Evolutionary conservation across 2,329 filamentous ascomycete species (phyloP), one percentile per base, ranked within the genome.

Genomic region (Colletotrichum lentis): DNA sequence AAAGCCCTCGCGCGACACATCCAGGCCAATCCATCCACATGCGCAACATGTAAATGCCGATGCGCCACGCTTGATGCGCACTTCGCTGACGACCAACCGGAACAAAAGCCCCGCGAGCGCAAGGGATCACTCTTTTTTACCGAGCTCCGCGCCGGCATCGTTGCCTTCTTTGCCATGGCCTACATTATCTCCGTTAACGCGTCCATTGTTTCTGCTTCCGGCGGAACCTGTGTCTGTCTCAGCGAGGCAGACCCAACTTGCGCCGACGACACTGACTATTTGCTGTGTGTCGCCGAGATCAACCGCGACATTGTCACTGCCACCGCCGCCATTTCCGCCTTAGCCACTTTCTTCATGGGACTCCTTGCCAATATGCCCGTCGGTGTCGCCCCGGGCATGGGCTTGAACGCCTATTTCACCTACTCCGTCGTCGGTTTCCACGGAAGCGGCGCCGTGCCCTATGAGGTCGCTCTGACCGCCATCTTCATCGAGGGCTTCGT

Each of bases 401-500:
- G 93, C 31, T 78, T 96, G 63, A 97, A 97, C 75, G 93, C 93
- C 20, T 96, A 96, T 77, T 96, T 96, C 75, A 86, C 93, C 31
- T 96, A 91, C 76, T 91, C 88, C 18, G 74, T 72, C 37, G 93
- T 96, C 64, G 93, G 93, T 3, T 88, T 83, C 74, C 90, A 94
- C 76, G 93, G 93, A 50, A 85, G 83, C 24, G 92, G 92, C 2
- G 83, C 85, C 43, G 89, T 96, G 10, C 88, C 92, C 1, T 97
- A 92, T 76, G 78, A 86, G 61, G 85, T 94, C 49, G 93, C 93
- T 41, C 81, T 96, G 44, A 96, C 93, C 4, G 93, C 93, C 62
- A 93, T 96, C 72, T 96, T 97, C 76, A 90, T 96, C 16, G 93
- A 97, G 78, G 93, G 93, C 44, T 92, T 91, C 77, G 89, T 96